These are phyloP conservation scores for Trichosporon coremiiforme DNA, from an alignment of 1,284 basidiomycete species.

Conservation along the genomic window DNA sequence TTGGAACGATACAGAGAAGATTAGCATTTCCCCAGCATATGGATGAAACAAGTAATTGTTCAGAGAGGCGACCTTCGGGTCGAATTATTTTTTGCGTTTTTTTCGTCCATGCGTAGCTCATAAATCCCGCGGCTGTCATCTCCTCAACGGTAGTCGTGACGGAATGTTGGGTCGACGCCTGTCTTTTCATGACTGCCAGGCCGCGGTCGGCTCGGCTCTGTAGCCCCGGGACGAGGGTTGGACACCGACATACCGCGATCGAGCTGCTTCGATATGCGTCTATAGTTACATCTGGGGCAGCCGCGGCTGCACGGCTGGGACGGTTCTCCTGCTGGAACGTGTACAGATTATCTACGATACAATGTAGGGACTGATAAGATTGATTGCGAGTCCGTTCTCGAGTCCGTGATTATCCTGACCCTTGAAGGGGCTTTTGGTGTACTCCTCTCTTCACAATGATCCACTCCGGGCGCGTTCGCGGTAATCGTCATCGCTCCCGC, in stretches of 20 bases:
- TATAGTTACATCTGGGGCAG: background rate
- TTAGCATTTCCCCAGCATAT: too few species aligned
- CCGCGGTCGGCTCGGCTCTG: too few species aligned
- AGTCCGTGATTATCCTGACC: background rate
- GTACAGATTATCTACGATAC: background rate
- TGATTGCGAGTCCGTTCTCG: background rate
- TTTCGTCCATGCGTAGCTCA: background rate
- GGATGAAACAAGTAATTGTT: too few species aligned
- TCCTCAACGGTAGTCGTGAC: too few species aligned
- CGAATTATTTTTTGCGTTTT: constrained; percentile 18
- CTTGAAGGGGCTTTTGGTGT: background rate
- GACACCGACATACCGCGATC: too few species aligned
- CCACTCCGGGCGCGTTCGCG: background rate
- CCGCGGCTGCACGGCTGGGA: background rate
- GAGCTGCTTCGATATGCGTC: background rate
- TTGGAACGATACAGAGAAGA: too few species aligned
- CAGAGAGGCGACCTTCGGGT: constrained; percentile 20
- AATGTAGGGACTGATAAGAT: background rate
- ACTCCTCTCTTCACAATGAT: background rate
- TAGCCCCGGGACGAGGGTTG: too few species aligned
- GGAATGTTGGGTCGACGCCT: too few species aligned
- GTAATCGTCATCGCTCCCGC: background rate
- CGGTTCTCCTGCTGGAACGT: background rate
- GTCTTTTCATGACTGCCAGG: too few species aligned
- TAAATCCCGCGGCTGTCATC: background rate